Percentiles rank a stretch among this genome's conserved stretches.
phyloP scores from a whole-genome alignment of 225 moss, liverwort and hornwort genomes.

The Asterella californica region DNA sequence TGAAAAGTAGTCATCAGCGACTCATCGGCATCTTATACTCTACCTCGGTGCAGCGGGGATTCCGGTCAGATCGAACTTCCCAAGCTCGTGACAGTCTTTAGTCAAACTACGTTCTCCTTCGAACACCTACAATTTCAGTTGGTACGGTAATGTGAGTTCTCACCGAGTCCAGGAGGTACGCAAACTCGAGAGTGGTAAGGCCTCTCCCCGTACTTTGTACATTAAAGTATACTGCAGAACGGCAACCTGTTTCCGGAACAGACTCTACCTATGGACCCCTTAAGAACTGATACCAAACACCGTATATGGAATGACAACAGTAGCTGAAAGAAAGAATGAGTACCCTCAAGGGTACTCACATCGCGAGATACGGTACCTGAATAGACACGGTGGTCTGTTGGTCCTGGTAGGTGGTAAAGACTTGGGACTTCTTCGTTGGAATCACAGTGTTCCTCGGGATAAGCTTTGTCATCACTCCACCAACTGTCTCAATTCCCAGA shows the following conservation, averaged over 20 bases:
- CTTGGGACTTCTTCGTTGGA: slow-evolving; percentile 58
- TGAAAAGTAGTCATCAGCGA: not conserved
- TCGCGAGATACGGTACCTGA: slow-evolving; percentile 25
- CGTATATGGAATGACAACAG: too few species aligned
- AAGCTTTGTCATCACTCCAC: slow-evolving; percentile 57
- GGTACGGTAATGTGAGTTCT: not conserved
- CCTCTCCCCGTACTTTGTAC: too few species aligned
- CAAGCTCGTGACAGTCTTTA: slow-evolving; percentile 54
- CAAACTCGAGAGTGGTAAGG: not conserved
- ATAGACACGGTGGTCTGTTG: slow-evolving; percentile 59
- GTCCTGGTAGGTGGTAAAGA: slow-evolving; percentile 57
- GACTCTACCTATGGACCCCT: too few species aligned
- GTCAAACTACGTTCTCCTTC: slow-evolving; percentile 56
- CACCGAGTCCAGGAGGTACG: not conserved
- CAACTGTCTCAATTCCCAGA: slow-evolving; percentile 56
- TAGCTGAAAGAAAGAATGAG: too few species aligned
- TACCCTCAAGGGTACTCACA: too few species aligned
- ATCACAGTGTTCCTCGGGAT: slow-evolving; percentile 54
- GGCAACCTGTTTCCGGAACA: too few species aligned
- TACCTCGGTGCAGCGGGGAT: slow-evolving; percentile 49
- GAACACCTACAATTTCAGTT: slow-evolving; percentile 33
- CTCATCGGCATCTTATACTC: not conserved
- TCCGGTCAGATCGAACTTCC: slow-evolving; percentile 50
- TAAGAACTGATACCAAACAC: too few species aligned
- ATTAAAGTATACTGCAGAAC: too few species aligned